Evolutionary conservation across 768 basidiomycete genomes (phyloP).

Genomic region (Lactarius tabidus): DNA sequence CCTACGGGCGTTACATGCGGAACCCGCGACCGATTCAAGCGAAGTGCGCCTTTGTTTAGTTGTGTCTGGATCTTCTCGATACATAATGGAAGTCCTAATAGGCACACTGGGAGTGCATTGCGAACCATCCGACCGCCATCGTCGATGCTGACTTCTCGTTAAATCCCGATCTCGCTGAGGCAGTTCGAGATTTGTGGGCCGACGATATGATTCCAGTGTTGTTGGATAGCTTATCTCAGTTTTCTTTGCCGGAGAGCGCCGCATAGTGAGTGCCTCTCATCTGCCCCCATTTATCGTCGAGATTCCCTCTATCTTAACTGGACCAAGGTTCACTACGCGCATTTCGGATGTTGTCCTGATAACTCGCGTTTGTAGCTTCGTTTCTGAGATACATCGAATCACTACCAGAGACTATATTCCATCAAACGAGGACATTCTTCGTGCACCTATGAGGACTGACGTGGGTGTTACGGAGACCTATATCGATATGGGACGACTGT

Average conservation of each 20-base stretch:
- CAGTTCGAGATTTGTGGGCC: slow-evolving; percentile 6
- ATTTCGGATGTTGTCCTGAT: neutral
- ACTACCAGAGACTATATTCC: too few species aligned
- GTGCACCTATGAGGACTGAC: too few species aligned
- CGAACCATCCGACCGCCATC: neutral
- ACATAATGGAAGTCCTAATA: neutral
- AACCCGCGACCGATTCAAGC: neutral
- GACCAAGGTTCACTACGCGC: neutral
- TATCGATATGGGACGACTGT: too few species aligned
- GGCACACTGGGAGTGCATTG: slow-evolving; percentile 3
- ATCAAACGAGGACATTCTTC: too few species aligned
- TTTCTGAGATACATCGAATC: too few species aligned
- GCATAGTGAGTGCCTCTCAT: slow-evolving; percentile 13
- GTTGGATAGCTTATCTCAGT: neutral
- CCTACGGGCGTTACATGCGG: neutral
- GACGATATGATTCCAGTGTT: slow-evolving; percentile 38
- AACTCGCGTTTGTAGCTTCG: slow-evolving; percentile 28
- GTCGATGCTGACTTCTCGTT: slow-evolving; percentile 33
- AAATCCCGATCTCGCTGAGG: slow-evolving; percentile 9
- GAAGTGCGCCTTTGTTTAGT: neutral
- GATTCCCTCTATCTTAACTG: too few species aligned
- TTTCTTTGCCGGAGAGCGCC: slow-evolving; percentile 2
- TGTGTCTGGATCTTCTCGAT: neutral
- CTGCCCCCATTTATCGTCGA: neutral
- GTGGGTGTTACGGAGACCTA: too few species aligned